phyloP scores from a whole-genome alignment of 2,329 filamentous ascomycete genomes.

The Neonectria magnoliae region DNA sequence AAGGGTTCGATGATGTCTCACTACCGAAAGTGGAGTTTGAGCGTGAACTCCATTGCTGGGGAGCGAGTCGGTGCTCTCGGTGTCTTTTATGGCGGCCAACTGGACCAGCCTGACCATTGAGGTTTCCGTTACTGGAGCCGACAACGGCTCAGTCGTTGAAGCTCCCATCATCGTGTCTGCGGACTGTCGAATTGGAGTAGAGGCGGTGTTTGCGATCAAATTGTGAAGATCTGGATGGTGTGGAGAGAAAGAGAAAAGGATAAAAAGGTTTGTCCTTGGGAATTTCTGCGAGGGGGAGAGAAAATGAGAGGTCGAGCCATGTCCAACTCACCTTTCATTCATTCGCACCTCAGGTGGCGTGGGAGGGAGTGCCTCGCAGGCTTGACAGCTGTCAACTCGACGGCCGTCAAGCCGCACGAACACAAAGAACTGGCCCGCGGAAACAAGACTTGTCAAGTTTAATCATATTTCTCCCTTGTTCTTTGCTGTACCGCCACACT shows the following conservation, averaged over 20 bases:
- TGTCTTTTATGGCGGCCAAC: background rate
- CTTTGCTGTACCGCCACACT: background rate
- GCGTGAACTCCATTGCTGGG: background rate
- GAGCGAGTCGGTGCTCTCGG: background rate
- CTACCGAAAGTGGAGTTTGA: background rate
- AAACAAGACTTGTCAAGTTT: background rate
- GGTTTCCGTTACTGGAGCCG: background rate
- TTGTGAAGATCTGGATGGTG: background rate
- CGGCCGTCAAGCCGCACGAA: background rate
- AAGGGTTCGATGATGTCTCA: background rate
- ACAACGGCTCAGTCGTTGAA: background rate
- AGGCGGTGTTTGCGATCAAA: background rate
- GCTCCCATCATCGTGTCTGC: background rate
- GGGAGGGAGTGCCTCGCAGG: background rate
- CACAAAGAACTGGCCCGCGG: background rate
- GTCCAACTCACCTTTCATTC: background rate
- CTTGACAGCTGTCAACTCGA: background rate
- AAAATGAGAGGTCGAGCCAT: background rate
- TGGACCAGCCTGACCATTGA: background rate
- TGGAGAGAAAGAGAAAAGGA: background rate
- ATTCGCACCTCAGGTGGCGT: background rate
- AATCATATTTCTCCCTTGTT: background rate
- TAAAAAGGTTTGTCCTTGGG: background rate
- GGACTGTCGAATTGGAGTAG: background rate
- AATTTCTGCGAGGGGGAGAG: background rate